Conservation (phyloP, 176 grass and related monocot species). For the Olyra latifolia region DNA sequence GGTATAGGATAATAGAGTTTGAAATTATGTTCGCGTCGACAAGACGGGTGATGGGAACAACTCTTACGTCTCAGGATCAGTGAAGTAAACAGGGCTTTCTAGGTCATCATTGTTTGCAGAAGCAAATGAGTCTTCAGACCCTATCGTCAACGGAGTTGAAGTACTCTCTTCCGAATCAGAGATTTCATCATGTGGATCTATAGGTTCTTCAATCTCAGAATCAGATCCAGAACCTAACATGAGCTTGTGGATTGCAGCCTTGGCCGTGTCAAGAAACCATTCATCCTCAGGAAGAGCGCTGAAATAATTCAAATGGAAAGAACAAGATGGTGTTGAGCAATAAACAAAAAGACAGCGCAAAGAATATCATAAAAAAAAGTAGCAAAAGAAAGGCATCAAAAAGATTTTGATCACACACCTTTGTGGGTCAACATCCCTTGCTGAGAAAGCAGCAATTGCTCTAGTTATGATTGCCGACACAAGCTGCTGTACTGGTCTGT, state of each 20-base stretch:
- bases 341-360: neutral
- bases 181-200: constrained; percentile 38
- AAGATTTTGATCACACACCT: constrained; percentile 48
- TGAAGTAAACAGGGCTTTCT: constrained; percentile 83
- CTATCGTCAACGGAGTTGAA: constrained; percentile 30
- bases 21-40: neutral
- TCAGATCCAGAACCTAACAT: constrained; percentile 81
- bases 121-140: constrained; percentile 85
- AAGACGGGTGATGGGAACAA: neutral
- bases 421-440: constrained; percentile 80
- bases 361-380: neutral
- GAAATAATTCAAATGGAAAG: constrained; percentile 16
- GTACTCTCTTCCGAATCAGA: constrained; percentile 79
- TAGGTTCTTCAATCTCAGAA: constrained; percentile 60
- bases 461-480: constrained; percentile 77
- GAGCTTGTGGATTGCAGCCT: constrained; percentile 84
- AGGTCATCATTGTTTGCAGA: constrained; percentile 87
- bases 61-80: constrained; percentile 63
- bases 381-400: neutral
- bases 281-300: constrained; percentile 90
- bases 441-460: constrained; percentile 80
- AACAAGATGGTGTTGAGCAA: constrained; percentile 9
- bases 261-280: constrained; percentile 89
- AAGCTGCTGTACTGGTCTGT: constrained; percentile 86
- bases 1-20: constrained; percentile 13